Conservation (phyloP, 805 yeast genomes). For the Sugiyamaella lignohabitans region DNA sequence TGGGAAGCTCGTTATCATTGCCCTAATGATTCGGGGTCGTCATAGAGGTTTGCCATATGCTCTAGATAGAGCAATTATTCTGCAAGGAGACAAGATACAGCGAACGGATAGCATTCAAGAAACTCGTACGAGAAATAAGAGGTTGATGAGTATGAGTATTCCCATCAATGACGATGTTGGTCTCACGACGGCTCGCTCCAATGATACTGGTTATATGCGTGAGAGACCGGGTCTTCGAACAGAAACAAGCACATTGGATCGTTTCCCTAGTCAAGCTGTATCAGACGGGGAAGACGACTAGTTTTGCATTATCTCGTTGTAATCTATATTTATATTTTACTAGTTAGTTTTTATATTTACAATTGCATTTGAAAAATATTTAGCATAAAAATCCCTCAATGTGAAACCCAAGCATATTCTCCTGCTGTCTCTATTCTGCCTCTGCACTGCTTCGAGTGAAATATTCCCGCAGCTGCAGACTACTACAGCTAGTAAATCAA, state of each 20-base stretch:
- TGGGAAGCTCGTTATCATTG: slow-evolving; percentile 78
- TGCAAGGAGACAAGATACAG: slow-evolving; percentile 54
- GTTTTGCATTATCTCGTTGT: too few species aligned
- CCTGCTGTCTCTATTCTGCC: too few species aligned
- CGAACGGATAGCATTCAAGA: slow-evolving; percentile 19
- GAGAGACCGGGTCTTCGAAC: not conserved
- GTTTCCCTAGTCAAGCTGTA: not conserved
- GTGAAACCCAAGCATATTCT: too few species aligned
- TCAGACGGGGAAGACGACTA: not conserved
- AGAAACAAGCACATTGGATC: not conserved
- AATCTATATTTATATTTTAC: too few species aligned
- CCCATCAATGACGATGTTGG: slow-evolving; percentile 9
- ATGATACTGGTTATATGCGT: not conserved
- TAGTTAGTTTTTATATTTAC: too few species aligned
- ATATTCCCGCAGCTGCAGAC: too few species aligned
- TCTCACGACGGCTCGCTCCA: not conserved
- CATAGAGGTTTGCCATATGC: slow-evolving; percentile 95
- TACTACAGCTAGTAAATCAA: too few species aligned
- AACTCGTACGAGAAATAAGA: slow-evolving; percentile 9
- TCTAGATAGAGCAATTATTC: slow-evolving; percentile 86
- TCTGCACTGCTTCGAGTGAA: too few species aligned
- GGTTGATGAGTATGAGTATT: slow-evolving; percentile 14
- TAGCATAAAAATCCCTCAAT: too few species aligned
- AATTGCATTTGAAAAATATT: too few species aligned
- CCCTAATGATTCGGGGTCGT: slow-evolving; percentile 89